A percentile compares a stretch with the other conserved stretches of the same genome.
phyloP scores from a whole-genome alignment of 371 early-diverging fungal species.

The Thermomucor indicae-seudaticae region DNA sequence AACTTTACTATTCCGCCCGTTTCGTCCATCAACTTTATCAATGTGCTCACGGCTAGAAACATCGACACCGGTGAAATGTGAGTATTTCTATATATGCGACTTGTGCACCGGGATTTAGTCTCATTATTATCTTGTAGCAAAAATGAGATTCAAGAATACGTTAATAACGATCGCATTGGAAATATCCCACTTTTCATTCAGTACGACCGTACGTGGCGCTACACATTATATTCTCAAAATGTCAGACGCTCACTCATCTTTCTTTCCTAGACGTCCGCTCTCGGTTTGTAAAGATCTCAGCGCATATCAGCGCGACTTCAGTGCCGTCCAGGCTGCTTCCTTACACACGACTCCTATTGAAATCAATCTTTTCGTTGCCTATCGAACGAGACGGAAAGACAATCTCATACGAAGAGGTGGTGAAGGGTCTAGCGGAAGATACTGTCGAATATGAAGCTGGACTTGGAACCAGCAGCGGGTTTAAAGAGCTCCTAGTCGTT shows the following conservation, averaged over 20 bases:
- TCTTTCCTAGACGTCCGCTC: conserved; percentile 51
- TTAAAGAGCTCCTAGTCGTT: conserved; percentile 48
- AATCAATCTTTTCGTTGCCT: conserved; percentile 57
- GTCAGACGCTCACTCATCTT: not conserved
- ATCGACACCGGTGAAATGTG: conserved; percentile 38
- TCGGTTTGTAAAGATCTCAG: conserved; percentile 50
- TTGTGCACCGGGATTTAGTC: too few relatives aligned
- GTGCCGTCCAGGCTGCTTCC: conserved; percentile 51
- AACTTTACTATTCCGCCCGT: conserved; percentile 57
- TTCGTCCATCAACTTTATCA: conserved; percentile 57
- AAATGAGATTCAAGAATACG: conserved; percentile 49
- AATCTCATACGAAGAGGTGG: conserved; percentile 55
- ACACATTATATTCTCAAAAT: too few relatives aligned
- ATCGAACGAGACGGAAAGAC: conserved; percentile 40
- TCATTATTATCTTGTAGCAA: conserved; percentile 17
- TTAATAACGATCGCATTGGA: conserved; percentile 43
- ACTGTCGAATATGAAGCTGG: conserved; percentile 50
- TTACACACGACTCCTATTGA: conserved; percentile 56
- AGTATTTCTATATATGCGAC: conserved; percentile 12
- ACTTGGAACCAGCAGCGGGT: conserved; percentile 44
- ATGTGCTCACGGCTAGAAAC: conserved; percentile 54
- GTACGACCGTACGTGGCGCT: conserved; percentile 50
- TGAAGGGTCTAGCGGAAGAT: conserved; percentile 54
- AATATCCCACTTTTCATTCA: conserved; percentile 62
- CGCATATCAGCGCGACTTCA: conserved; percentile 43